phyloP scores from a whole-genome alignment of 1,139 yeast genomes.

The Candida mesenterica region DNA sequence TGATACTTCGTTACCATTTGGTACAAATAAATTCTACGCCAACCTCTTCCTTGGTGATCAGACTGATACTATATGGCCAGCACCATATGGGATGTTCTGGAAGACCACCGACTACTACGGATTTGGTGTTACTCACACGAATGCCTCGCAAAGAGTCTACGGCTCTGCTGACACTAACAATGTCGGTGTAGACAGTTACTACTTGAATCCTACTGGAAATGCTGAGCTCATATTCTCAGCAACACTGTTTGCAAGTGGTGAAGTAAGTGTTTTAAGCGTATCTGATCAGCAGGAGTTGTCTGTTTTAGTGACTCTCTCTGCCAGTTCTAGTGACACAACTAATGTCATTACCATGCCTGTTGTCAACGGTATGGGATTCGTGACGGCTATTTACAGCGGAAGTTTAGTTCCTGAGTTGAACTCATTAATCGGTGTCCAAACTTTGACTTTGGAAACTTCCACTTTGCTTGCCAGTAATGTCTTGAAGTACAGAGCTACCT shows the following conservation, averaged over 20 bases:
- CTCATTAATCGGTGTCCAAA: slow-evolving; percentile 52
- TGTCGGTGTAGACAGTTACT: slow-evolving; percentile 34
- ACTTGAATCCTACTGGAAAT: slow-evolving; percentile 53
- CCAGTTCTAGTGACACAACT: slow-evolving; percentile 18
- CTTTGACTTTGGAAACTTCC: slow-evolving; percentile 45
- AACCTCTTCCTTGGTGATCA: slow-evolving; percentile 70
- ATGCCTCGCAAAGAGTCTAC: slow-evolving; percentile 56
- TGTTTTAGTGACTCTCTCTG: slow-evolving; percentile 48
- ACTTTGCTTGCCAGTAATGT: slow-evolving; percentile 34
- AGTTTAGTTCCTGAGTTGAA: slow-evolving; percentile 52
- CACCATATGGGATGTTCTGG: slow-evolving; percentile 80
- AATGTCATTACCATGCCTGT: slow-evolving; percentile 42
- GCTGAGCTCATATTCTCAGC: slow-evolving; percentile 60
- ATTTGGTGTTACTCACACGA: slow-evolving; percentile 66
- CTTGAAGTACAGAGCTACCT: slow-evolving; percentile 55
- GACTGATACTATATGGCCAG: slow-evolving; percentile 67
- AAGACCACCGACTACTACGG: slow-evolving; percentile 45
- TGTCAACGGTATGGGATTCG: slow-evolving; percentile 73
- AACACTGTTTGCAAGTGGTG: slow-evolving; percentile 36
- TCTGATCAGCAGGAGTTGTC: slow-evolving; percentile 58
- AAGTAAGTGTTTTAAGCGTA: slow-evolving; percentile 36
- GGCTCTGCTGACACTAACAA: slow-evolving; percentile 51
- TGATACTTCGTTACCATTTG: slow-evolving; percentile 49
- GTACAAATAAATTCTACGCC: slow-evolving; percentile 83
- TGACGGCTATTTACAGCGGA: slow-evolving; percentile 50